Conservation (phyloP, 1,284 basidiomycete genomes). For the Thecaphora frezii region DNA sequence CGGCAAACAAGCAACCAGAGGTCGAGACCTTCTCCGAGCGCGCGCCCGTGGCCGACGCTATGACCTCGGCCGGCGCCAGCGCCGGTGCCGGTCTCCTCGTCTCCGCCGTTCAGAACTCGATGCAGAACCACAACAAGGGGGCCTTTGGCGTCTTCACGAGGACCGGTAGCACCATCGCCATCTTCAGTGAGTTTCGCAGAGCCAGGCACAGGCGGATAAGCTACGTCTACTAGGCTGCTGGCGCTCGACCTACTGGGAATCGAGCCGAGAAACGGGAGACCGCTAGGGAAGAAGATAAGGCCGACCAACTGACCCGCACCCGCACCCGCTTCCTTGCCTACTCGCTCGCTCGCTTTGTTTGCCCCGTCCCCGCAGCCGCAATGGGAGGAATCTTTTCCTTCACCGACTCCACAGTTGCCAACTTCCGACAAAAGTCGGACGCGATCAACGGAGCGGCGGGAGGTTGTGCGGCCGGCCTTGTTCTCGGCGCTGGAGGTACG, state of each 20-base stretch:
- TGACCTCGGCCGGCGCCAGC: slow-evolving; percentile 37
- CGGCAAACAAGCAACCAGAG: slow-evolving; percentile 31
- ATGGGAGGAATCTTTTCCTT: slow-evolving; percentile 85
- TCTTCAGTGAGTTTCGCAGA: slow-evolving; percentile 66
- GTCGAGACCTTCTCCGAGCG: slow-evolving; percentile 43
- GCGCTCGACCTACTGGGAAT: no score
- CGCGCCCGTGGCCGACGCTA: slow-evolving; percentile 38
- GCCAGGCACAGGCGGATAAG: no score
- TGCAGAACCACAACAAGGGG: slow-evolving; percentile 70
- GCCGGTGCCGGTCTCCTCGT: slow-evolving; percentile 49
- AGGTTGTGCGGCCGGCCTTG: slow-evolving; percentile 88
- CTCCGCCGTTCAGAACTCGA: slow-evolving; percentile 54
- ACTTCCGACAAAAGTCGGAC: slow-evolving; percentile 78
- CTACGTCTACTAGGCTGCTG: no score
- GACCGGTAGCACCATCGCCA: slow-evolving; percentile 75
- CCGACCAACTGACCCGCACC: no score
- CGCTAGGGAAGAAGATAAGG: no score
- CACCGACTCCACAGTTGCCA: slow-evolving; percentile 78
- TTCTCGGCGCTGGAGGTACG: slow-evolving; percentile 80
- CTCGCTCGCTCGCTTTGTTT: slow-evolving; percentile 7
- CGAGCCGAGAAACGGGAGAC: no score
- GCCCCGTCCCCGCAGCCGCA: slow-evolving; percentile 63
- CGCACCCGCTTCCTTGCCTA: slow-evolving; percentile 4
- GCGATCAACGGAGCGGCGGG: slow-evolving; percentile 80
- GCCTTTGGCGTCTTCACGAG: slow-evolving; percentile 82